Base-by-base conservation (phyloP, 139 green algal species). In the Closterium sp. region DNA sequence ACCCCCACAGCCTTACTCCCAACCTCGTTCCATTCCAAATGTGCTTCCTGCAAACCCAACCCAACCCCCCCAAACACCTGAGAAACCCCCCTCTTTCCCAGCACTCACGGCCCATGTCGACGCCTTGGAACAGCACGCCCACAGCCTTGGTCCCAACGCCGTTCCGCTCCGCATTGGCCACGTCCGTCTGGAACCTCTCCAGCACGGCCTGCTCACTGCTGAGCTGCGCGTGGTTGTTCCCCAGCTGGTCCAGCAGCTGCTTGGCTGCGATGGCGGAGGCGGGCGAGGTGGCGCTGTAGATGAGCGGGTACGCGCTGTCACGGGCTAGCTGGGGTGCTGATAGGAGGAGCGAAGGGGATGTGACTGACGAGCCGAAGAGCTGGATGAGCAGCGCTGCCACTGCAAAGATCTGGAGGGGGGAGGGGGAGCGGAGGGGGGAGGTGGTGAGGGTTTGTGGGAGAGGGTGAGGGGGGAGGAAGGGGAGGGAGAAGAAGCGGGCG, bases 321-420 rank as follows among this genome's bases (percentile, higher is more conserved):
- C 19, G 24, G 4, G 85, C 85, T 17, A 87, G 85, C 28, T 79
- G 62, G 13, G 62, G 62, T 13, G 13, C 62, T 79, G 62, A 4
- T 22, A 79, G 62, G 62, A 79, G 62, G 17, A 79, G 62, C 11
- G 62, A 79, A 27, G 62, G 62, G 13, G 62, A 79, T 2, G 62
- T 79, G 11, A 79, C 62, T 27, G 62, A 79, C 62, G 62, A 79
- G 62, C 62, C 62, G n/a, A 87, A 87, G n/a, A 87, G 85, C 10
- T 93, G 91, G 86, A 93, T 93, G 28, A 93, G n/a, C 9, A 93
- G 38, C 27, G 87, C 91, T 70, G 31, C 87, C 24, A 93, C 24
- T 0, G 91, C 91, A 22, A 93, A 93, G 30, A 32, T 42, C 91
- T 93, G 91, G 3, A 9, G 9, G 19, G 27, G 28, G 87, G 9